Conservation (phyloP, 352 stramenopile species). For the Phytopythium montanum region DNA sequence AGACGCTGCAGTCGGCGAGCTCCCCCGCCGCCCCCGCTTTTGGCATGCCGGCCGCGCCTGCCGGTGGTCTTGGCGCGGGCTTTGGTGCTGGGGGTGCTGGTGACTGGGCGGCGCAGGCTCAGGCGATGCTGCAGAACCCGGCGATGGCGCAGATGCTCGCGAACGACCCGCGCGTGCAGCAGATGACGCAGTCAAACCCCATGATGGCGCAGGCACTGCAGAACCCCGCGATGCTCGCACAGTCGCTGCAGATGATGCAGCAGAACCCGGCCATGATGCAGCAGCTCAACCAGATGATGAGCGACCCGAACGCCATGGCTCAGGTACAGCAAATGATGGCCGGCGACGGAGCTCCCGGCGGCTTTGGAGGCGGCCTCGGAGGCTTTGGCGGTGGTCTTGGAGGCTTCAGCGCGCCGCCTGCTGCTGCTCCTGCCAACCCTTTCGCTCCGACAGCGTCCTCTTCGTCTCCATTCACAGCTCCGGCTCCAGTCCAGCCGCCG, state of each 20-base stretch:
- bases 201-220: conserved; percentile 76
- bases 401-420: conserved; percentile 14
- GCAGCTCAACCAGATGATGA: conserved; percentile 81
- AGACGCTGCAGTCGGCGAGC: conserved; percentile 13
- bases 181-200: conserved; percentile 75
- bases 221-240: conserved; percentile 64
- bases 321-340: conserved; percentile 73
- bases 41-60: conserved; percentile 4
- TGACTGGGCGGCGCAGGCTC: conserved; percentile 53
- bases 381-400: background rate
- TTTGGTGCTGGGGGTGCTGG: conserved; percentile 7
- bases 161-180: conserved; percentile 72
- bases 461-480: conserved; percentile 5
- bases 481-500: conserved; percentile 9
- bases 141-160: conserved; percentile 64
- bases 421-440: conserved; percentile 8
- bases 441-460: conserved; percentile 11
- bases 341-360: conserved; percentile 16
- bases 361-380: conserved; percentile 23
- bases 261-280: conserved; percentile 82
- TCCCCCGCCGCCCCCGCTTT: conserved; percentile 15
- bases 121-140: conserved; percentile 73
- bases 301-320: conserved; percentile 62
- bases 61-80: conserved; percentile 14
- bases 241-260: conserved; percentile 66